A percentile compares a stretch with the other conserved stretches of the same genome.
Conservation (phyloP, 2,329 filamentous ascomycete genomes). For the Fusarium armeniacum region DNA sequence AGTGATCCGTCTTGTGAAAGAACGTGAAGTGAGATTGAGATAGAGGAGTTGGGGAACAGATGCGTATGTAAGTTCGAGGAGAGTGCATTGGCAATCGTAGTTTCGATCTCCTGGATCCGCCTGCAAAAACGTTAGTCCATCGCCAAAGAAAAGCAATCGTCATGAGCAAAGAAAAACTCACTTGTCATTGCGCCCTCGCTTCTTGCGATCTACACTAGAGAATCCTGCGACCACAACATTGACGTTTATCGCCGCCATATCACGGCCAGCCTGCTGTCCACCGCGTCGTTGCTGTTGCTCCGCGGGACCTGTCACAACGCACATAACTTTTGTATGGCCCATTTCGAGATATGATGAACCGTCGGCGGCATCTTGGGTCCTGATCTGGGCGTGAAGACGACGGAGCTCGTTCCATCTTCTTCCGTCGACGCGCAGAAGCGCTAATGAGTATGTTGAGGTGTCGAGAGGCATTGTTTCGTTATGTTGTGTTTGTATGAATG, state of each 20-base stretch:
- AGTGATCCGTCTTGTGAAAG: slow-evolving; percentile 91
- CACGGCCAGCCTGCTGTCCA: slow-evolving; percentile 62
- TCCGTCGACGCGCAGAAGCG: slow-evolving; percentile 84
- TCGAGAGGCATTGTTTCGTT: slow-evolving; percentile 87
- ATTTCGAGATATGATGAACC: slow-evolving; percentile 95
- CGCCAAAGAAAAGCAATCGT: background rate
- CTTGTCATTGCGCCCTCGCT: slow-evolving; percentile 82
- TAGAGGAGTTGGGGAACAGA: slow-evolving; percentile 89
- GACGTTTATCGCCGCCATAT: slow-evolving; percentile 75
- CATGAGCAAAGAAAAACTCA: slow-evolving; percentile 58
- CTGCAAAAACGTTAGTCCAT: slow-evolving; percentile 60
- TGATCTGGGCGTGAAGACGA: slow-evolving; percentile 87
- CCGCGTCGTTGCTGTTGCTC: slow-evolving; percentile 66
- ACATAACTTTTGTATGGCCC: slow-evolving; percentile 98
- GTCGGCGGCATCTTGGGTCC: slow-evolving; percentile 91
- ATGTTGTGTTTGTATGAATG: slow-evolving; percentile 1
- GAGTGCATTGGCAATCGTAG: slow-evolving; percentile 83
- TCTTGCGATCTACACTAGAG: slow-evolving; percentile 86
- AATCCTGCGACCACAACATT: slow-evolving; percentile 91
- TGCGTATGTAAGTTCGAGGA: slow-evolving; percentile 84
- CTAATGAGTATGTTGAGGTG: slow-evolving; percentile 90
- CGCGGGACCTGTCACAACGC: slow-evolving; percentile 86
- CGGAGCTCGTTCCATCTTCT: slow-evolving; percentile 98
- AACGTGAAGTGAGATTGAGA: slow-evolving; percentile 86
- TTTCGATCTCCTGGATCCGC: slow-evolving; percentile 83